Percentiles rank a stretch among this genome's conserved stretches.
Conservation (phyloP, 352 stramenopile species). For the Pilasporangium apinafurcum region DNA sequence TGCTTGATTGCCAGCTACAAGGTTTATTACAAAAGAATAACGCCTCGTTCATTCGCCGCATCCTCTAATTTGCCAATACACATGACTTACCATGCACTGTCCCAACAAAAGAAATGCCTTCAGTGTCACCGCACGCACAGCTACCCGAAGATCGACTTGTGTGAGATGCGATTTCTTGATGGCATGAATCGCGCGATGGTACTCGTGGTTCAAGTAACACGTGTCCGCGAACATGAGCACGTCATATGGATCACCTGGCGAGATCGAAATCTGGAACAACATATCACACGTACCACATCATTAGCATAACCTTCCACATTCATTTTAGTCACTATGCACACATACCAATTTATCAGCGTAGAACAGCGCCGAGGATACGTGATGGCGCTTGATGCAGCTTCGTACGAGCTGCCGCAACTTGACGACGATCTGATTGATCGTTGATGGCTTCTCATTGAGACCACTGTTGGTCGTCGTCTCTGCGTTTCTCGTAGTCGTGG, state of each 20-base stretch:
- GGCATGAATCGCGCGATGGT: constrained; percentile 69
- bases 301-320: background rate
- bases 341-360: constrained; percentile 73
- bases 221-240: constrained; percentile 74
- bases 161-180: constrained; percentile 48
- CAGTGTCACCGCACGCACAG: constrained; percentile 21
- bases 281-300: constrained; percentile 3
- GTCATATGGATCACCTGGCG: constrained; percentile 28
- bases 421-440: constrained; percentile 6
- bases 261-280: constrained; percentile 39
- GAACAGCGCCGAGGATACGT: constrained; percentile 53
- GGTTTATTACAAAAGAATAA: background rate
- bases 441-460: no score
- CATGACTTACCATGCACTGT: constrained; percentile 69
- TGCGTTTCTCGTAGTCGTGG: no score
- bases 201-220: constrained; percentile 64
- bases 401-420: constrained; percentile 38
- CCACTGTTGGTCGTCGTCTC: no score
- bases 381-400: constrained; percentile 43
- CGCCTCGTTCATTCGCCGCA: no score
- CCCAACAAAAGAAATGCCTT: constrained; percentile 50
- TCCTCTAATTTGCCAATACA: no score
- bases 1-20: constrained; percentile 68
- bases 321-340: background rate
- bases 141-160: constrained; percentile 15